phyloP scores from a whole-genome alignment of 768 basidiomycete genomes.

The Lactifluus pinguis region DNA sequence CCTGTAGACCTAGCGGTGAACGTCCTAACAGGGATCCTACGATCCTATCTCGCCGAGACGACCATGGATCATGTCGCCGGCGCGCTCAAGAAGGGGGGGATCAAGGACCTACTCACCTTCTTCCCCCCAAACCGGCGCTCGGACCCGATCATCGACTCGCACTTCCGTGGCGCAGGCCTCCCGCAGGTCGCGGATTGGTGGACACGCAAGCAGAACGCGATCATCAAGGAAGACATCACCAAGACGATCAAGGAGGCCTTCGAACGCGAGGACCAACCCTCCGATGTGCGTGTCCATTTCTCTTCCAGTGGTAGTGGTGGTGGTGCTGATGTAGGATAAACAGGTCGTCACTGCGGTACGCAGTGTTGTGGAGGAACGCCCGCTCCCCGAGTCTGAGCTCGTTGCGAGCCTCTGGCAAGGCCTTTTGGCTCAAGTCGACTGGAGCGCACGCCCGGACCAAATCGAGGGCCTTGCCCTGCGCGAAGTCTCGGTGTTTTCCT shows the following conservation, averaged over 20 bases:
- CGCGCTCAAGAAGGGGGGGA: slow-evolving; percentile 73
- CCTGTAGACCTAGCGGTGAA: slow-evolving; percentile 61
- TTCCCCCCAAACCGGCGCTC: slow-evolving; percentile 82
- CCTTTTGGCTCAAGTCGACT: slow-evolving; percentile 80
- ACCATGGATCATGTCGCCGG: slow-evolving; percentile 83
- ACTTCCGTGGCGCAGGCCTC: slow-evolving; percentile 77
- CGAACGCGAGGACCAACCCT: slow-evolving; percentile 57
- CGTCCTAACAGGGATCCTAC: slow-evolving; percentile 72
- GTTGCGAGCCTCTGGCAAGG: slow-evolving; percentile 89
- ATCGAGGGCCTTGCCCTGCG: slow-evolving; percentile 82
- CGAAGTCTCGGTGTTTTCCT: slow-evolving; percentile 69
- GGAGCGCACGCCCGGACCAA: slow-evolving; percentile 85
- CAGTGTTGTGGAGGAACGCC: slow-evolving; percentile 59
- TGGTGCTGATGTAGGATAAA: neutral
- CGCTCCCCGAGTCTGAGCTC: slow-evolving; percentile 81
- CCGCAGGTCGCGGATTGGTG: slow-evolving; percentile 88
- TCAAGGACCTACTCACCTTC: slow-evolving; percentile 80
- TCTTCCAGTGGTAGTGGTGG: neutral
- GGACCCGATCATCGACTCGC: slow-evolving; percentile 64
- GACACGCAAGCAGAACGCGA: slow-evolving; percentile 79
- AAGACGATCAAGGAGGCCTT: slow-evolving; percentile 60
- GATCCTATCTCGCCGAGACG: slow-evolving; percentile 71
- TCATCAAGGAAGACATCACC: slow-evolving; percentile 70
- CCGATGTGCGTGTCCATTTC: slow-evolving; percentile 43
- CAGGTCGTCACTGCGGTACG: slow-evolving; percentile 76